A percentile compares a stretch with the other conserved stretches of the same genome.
These are phyloP conservation scores for Exophiala viscosa DNA, from an alignment of 2,329 filamentous ascomycete species.

Conservation along the genomic window DNA sequence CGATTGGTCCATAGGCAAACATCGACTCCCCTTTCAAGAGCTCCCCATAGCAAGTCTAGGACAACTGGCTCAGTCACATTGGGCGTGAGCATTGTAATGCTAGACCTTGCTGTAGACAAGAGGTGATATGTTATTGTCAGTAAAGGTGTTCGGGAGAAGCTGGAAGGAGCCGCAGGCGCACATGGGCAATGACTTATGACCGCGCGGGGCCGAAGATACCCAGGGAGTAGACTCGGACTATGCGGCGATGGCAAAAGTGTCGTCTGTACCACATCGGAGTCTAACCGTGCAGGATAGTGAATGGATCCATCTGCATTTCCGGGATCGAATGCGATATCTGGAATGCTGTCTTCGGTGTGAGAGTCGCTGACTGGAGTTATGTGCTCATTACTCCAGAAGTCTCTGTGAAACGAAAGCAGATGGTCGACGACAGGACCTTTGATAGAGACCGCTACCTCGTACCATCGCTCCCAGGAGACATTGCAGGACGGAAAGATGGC, in stretches of 20 bases:
- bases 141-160: conserved; percentile 59
- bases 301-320: background rate
- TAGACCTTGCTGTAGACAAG: conserved; percentile 54
- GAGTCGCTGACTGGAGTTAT: background rate
- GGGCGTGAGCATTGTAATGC: conserved; percentile 70
- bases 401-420: conserved; percentile 64
- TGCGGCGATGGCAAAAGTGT: conserved; percentile 42
- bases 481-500: conserved; percentile 77
- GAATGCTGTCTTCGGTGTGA: background rate
- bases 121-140: conserved; percentile 63
- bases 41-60: conserved; percentile 57
- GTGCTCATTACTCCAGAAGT: conserved; percentile 58
- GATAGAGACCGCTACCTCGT: conserved; percentile 70
- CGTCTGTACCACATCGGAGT: background rate
- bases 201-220: conserved; percentile 67
- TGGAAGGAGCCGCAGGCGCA: conserved; percentile 40
- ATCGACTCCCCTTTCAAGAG: conserved; percentile 63
- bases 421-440: conserved; percentile 58
- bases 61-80: conserved; percentile 70
- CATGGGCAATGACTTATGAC: conserved; percentile 52
- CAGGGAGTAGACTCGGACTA: conserved; percentile 62
- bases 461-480: conserved; percentile 83
- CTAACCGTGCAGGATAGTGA: background rate
- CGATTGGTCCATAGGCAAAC: conserved; percentile 65
- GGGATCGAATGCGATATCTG: background rate